Evolutionary conservation across 345 rosid genomes (phyloP), one percentile per base, ranked within the genome.

Genomic region (Carallia pectinifolia): DNA sequence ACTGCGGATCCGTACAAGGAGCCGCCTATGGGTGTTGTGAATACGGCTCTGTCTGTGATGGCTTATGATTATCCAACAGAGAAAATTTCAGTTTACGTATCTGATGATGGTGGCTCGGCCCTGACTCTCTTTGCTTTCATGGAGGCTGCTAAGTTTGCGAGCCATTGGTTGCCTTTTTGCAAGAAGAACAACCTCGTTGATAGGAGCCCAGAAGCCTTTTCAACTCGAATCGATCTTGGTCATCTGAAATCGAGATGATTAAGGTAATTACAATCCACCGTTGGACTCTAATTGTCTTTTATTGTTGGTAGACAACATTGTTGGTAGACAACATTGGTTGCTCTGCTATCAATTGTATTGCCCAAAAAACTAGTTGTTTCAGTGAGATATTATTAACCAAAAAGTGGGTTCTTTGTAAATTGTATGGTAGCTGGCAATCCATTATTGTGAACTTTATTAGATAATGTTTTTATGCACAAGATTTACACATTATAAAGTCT

Each of bases 1-100:
- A 93, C 98, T 12, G 96, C 98, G 37, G 97, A 90, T 76, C 98
- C 98, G 0, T 84, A 77, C 80, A 93, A 87, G 76, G 98, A 93
- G 73, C 98, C 97, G 6, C 98, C 97, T 0, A 69, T 86, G 6
- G 75, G 74, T 61, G 92, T 85, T 48, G 92, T 82, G 58, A 90
- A 85, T 83, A 89, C 98, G 1, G 90, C 84, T 7, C 73, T 93
- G 59, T 93, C 98, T 0, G 88, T 85, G 55, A 82, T 93, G 92
- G 92, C 88, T 1, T 93, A 86, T 19, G 89, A 88, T 36, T 93
- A 93, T 74, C 98, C 98, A 5, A 18, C 80, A 2, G 84, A 86
- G 66, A 93, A 86, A 81, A 19, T 89, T 27, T 84, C 97, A 12
- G 81, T 93, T 15, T 93, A 89, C 6, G 74, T 93, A 6, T 90